These are phyloP conservation scores for Byssothecium circinans DNA, from an alignment of 2,329 filamentous ascomycete species.

Conservation along the genomic window DNA sequence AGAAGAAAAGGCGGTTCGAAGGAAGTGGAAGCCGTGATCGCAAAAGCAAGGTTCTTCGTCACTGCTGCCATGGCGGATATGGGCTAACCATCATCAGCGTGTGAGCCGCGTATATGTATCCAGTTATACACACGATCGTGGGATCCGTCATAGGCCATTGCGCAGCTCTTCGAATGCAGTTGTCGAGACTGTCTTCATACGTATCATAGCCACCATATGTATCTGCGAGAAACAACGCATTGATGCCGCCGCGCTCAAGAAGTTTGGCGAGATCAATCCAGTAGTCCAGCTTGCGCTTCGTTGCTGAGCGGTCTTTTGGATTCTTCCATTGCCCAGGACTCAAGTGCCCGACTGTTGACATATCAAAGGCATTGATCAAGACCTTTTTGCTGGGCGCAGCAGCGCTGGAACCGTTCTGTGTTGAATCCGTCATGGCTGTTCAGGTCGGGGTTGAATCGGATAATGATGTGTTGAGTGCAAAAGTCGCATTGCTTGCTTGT, in stretches of 20 bases:
- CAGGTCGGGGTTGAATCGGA: background rate
- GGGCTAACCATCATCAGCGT: constrained; percentile 15
- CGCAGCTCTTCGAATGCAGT: constrained; percentile 63
- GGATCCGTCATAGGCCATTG: constrained; percentile 69
- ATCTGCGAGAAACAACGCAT: constrained; percentile 67
- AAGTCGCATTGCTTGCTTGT: background rate
- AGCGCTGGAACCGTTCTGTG: constrained; percentile 9
- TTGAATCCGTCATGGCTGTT: constrained; percentile 17
- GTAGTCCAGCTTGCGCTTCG: constrained; percentile 62
- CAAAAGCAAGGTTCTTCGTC: constrained; percentile 65
- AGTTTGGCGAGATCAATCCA: constrained; percentile 67
- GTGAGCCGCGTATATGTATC: background rate
- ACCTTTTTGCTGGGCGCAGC: constrained; percentile 54
- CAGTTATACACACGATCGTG: constrained; percentile 55
- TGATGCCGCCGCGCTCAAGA: constrained; percentile 64
- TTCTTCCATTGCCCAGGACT: constrained; percentile 72
- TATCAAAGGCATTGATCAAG: constrained; percentile 66
- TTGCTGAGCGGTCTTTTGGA: constrained; percentile 61
- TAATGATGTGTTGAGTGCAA: background rate
- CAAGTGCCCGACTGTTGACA: constrained; percentile 66
- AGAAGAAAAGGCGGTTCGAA: constrained; percentile 65
- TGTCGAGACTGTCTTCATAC: constrained; percentile 61
- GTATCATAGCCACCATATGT: constrained; percentile 67
- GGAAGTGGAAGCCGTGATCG: constrained; percentile 64
- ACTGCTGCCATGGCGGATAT: constrained; percentile 67